Conservation (phyloP, 352 stramenopile genomes). For the Pythium volutum region DNA sequence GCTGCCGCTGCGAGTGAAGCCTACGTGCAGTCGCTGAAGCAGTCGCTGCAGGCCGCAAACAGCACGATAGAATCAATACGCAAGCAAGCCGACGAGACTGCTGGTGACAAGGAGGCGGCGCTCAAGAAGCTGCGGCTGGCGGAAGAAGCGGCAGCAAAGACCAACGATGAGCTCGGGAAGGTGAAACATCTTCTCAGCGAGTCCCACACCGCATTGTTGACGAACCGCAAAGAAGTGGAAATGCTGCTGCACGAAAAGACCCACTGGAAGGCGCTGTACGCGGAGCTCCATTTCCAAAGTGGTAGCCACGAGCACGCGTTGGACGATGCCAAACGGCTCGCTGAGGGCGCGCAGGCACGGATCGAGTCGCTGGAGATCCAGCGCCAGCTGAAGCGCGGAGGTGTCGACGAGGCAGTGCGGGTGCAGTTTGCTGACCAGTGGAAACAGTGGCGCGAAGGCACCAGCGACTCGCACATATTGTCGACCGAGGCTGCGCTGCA, state of each 20-base stretch:
- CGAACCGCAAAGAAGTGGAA: constrained; percentile 31
- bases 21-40: constrained; percentile 43
- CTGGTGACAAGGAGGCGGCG: constrained; percentile 32
- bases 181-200: constrained; percentile 49
- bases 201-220: constrained; percentile 37
- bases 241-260: constrained; percentile 32
- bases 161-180: constrained; percentile 39
- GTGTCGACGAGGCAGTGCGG: not conserved
- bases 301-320: constrained; percentile 31
- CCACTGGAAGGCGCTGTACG: constrained; percentile 39
- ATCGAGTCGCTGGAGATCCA: constrained; percentile 16
- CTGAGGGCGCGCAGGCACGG: constrained; percentile 28
- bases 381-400: not conserved
- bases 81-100: constrained; percentile 36
- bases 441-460: not conserved
- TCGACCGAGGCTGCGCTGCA: not conserved
- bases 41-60: constrained; percentile 37
- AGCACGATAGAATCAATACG: constrained; percentile 38
- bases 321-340: constrained; percentile 34
- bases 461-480: not conserved
- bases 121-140: constrained; percentile 26
- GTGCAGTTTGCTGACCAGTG: constrained; percentile 1
- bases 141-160: constrained; percentile 31
- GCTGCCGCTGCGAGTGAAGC: constrained; percentile 9
- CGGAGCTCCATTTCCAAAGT: constrained; percentile 39